Evolutionary conservation across 73 alveolate genomes (phyloP), one percentile per base, ranked within the genome.

Genomic region (Durusdinium trenchii): DNA sequence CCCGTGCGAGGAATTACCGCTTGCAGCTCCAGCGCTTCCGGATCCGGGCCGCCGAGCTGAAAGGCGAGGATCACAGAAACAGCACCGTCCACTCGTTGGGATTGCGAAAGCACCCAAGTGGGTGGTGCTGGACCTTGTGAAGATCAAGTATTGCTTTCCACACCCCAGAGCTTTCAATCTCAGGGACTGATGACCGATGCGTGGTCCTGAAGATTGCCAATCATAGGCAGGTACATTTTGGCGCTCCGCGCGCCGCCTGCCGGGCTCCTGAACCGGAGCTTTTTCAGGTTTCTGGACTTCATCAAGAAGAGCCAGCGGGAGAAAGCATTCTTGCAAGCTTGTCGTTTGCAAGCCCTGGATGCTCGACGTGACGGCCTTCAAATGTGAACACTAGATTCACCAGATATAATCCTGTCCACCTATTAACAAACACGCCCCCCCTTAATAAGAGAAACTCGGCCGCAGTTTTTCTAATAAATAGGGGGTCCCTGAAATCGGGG

Each of bases 251-350:
- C n/a, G n/a, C n/a, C n/a, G n/a, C n/a, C n/a, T n/a, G n/a, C 6
- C 7, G 30, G 73, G n/a, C 73, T 60, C 4, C 1, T 23, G n/a
- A 60, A 1, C 42, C 81, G 32, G 43, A 32, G 18, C 42, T 32
- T 6, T 52, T 32, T 36, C 87, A 91, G 98, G 43, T 91, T 91
- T 57, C 42, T 91, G 89, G 98, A 91, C 76, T 91, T 91, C 57
- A 71, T 91, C 60, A 91, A 64, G 83, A 91, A 91, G 57, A 91
- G 89, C 89, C 98, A 91, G 35, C 98, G 98, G 18, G 98, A 91
- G 46, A 91, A 91, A 32, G 89, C 98, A 0, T 91, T 91, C 43
- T 36, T 91, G 46, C 98, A 91, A 91, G 98, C 98, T 79, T 91
- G 98, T n/a, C 98, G 98, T 3, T 52, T 54, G 50, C 98, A 91